Conservation (phyloP, 1,284 basidiomycete genomes). For the Trichosporon sp. region DNA sequence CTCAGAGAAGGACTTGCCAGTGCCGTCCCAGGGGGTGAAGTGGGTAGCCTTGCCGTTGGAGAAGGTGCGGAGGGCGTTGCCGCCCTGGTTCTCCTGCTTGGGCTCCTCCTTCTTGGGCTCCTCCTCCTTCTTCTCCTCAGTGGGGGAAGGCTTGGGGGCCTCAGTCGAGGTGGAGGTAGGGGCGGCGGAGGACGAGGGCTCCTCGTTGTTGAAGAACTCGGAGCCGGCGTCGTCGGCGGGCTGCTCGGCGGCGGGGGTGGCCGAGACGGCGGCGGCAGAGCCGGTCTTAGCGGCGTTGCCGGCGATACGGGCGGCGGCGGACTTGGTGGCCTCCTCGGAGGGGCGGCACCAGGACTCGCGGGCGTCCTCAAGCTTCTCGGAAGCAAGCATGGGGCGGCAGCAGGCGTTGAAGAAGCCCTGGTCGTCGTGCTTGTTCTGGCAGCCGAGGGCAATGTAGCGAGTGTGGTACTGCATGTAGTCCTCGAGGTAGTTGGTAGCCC, state of each 20-base stretch:
- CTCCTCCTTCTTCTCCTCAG: neutral
- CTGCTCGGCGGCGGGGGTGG: constrained; percentile 9
- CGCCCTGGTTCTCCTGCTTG: neutral
- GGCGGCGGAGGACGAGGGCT: constrained; percentile 6
- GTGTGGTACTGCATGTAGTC: constrained; percentile 62
- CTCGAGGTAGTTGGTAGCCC: constrained; percentile 49
- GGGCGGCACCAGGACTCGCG: constrained; percentile 58
- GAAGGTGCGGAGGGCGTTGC: neutral
- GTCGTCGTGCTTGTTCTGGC: constrained; percentile 59
- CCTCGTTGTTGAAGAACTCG: constrained; percentile 15
- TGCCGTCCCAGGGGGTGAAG: constrained; percentile 3
- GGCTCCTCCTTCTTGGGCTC: constrained; percentile 3
- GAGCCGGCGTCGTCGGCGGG: constrained; percentile 20
- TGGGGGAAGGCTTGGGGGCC: neutral
- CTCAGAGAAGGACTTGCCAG: neutral
- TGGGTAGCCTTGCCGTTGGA: constrained; percentile 51
- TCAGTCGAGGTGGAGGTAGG: constrained; percentile 24
- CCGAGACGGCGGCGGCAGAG: constrained; percentile 3
- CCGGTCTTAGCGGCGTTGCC: constrained; percentile 18
- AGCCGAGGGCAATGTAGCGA: constrained; percentile 59
- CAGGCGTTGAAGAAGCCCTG: constrained; percentile 58
- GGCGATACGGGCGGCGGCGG: constrained; percentile 25
- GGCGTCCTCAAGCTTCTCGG: constrained; percentile 53
- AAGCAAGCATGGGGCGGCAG: constrained; percentile 56
- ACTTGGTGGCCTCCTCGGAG: constrained; percentile 28